Evolutionary conservation across 2,329 filamentous ascomycete species (phyloP), one percentile per base, ranked within the genome.

Genomic region (Fusarium oxysporum): DNA sequence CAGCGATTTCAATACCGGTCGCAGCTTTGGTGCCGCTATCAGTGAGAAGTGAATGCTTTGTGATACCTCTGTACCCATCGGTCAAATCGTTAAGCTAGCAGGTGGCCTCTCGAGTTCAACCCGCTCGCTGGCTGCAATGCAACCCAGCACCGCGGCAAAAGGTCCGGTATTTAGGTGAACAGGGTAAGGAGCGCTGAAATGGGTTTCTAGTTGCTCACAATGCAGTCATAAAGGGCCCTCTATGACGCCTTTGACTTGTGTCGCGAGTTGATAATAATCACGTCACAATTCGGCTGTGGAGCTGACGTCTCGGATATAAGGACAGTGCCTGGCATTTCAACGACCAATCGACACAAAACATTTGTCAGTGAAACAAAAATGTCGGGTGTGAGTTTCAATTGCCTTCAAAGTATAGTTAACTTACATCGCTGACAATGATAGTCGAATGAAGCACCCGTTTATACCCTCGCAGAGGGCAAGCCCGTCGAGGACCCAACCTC

Each of bases 401-500:
- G 40, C 14, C 12, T 40, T 16, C 2, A 14, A 19, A 19, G 35
- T 17, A 16, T 37, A 37, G 32, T 37, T 17, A 16, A 3, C 35
- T 37, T 37, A 3, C 6, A 41, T 40, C 16, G 14, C 41, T 44
- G 6, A 50, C 5, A 7, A 10, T 62, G 17, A 1, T 7, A 65
- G 57, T 62, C 57, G 13, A 51, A 38, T 14, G 62, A 62, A 30
- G 19, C 47, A 1, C 57, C 57, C 0, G 40, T 65, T 9, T 65
- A 62, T 40, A 65, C 57, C 8, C 62, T 65, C 25, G 62, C 57
- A 3, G 62, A 65, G 33, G 62, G 62, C 6, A 54, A 35, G 16
- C 62, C 57, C 6, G 40, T 65, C 4, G 25, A 62, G 17, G 62
- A 65, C n/a, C 62, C 62, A 23, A 62, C 62, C 9, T 62, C 62